Evolutionary conservation across 1,139 yeast species (phyloP), one percentile per base, ranked within the genome.

Genomic region (Candida sp.): DNA sequence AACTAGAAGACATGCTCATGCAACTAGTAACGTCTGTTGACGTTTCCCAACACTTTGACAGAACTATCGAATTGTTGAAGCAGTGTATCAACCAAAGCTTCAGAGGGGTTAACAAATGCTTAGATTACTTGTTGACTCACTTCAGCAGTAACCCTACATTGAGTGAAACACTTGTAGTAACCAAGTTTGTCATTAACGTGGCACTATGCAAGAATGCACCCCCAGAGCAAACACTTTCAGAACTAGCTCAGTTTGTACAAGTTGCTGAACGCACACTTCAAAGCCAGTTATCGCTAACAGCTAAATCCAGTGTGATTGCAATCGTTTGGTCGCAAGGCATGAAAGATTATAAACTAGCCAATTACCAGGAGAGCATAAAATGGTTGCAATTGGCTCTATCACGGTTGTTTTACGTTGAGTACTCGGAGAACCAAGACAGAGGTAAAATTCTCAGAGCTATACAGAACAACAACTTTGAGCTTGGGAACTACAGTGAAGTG

Each of bases 281-380:
- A 2, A 58, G 47, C 49, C 39, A 52, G 3, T 47, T 68, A 3
- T 58, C 65, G 0, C 55, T 54, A 31, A 59, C 59, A 12, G 58
- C 66, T 4, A 52, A 65, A 9, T 58, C 63, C 9, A 56, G 69
- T 33, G 42, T 62, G 0, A 54, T 63, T 3, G 62, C 71, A 1
- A 51, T 69, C 35, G 43, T 70, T n/a, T 70, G 73, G 72, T 68
- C 67, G n/a, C 52, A 54, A 23, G 72, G 70, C 0, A 63, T 63
- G 42, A 50, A 52, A 11, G 53, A 52, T 7, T 50, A 54, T 35
- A 68, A 69, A 37, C 53, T 50, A 3, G 47, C 42, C 1, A 48
- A 55, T 7, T 55, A 44, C 38, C 28, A 46, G 1, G 59, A 59
- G 11, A 62, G 68, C 0, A 37, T 62, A 3, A 49, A 47, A 1